Conservation (phyloP, 139 green algal genomes). For the Pseudopediastrum boryanum region DNA sequence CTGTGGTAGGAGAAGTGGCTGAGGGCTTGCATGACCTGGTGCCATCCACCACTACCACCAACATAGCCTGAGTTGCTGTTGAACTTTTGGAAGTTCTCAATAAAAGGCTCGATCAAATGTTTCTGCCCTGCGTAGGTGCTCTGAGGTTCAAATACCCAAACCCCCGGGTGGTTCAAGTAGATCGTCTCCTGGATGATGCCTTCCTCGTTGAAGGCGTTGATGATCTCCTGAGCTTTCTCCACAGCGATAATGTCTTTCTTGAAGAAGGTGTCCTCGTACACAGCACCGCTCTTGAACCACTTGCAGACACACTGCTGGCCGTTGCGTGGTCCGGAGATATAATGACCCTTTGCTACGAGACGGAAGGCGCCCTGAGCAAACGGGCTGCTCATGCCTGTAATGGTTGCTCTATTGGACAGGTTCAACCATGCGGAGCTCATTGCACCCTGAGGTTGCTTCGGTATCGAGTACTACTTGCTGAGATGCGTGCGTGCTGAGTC, state of each 20-base stretch:
- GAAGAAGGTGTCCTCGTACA: conserved; percentile 14
- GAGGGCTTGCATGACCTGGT: conserved; percentile 35
- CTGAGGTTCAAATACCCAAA: not conserved
- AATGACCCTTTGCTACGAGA: not conserved
- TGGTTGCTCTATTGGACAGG: not conserved
- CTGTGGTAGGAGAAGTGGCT: conserved; percentile 41
- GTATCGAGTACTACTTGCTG: too few species aligned
- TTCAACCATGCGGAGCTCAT: not conserved
- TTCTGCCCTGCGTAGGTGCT: not conserved
- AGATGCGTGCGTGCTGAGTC: too few species aligned
- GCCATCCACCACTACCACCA: not conserved
- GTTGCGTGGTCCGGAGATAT: not conserved
- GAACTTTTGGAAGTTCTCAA: conserved; percentile 34
- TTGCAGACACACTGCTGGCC: not conserved
- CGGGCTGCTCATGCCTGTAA: not conserved
- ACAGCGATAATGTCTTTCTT: conserved; percentile 16
- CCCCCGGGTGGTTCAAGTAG: conserved; percentile 18
- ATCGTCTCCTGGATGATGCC: not conserved
- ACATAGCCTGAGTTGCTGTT: conserved; percentile 36
- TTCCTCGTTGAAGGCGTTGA: conserved; percentile 19
- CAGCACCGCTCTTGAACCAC: conserved; percentile 21
- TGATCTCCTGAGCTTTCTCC: conserved; percentile 22
- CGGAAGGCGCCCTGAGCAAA: not conserved
- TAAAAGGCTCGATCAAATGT: conserved; percentile 23
- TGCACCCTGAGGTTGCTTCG: too few species aligned